Evolutionary conservation across 164 flowering plant genomes (phyloP), one percentile per base, ranked within the genome.

Genomic region (Echeveria elegans): DNA sequence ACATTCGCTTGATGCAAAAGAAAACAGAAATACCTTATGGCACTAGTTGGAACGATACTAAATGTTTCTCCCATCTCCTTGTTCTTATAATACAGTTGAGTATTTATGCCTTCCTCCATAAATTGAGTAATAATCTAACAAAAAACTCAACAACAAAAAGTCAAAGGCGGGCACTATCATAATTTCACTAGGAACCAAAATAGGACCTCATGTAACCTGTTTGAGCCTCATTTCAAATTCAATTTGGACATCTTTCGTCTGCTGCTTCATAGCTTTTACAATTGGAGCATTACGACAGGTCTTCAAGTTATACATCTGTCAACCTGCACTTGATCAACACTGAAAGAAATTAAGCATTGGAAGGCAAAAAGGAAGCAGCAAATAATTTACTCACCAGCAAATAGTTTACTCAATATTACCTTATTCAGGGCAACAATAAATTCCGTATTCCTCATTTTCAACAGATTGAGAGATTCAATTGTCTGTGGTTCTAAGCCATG

Each of bases 401-500:
- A n/a, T n/a, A n/a, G n/a, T n/a, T n/a, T n/a, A n/a, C n/a, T n/a
- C n/a, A n/a, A n/a, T 11, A 71, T 38, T 66, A 89, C 99, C 96
- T 94, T 94, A 74, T 92, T 95, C 80, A 95, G 73, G 3, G 97
- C 99, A 71, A 95, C 87, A 69, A 95, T 87, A 70, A 95, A 95
- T 63, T 92, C 96, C 21, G 99, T 95, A 47, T 90, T 85, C 77
- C 96, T 84, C 97, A 91, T 91, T 75, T 77, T 91, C 79, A 95
- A 79, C 62, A 95, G 92, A 77, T 92, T 95, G 30, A 95, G 85
- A 9, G 99, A 95, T 73, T 95, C 99, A 69, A 92, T 87, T 26
- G 99, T 91, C 73, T 95, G 99, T 38, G 87, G 97, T 78, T 95
- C 99, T 68, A 95, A 77, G 32, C 99, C 97, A 73, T 95, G 99